A percentile compares a stretch with the other conserved stretches of the same genome.
Conservation (phyloP, 1,284 basidiomycete genomes). For the Trichosporon asahii region DNA sequence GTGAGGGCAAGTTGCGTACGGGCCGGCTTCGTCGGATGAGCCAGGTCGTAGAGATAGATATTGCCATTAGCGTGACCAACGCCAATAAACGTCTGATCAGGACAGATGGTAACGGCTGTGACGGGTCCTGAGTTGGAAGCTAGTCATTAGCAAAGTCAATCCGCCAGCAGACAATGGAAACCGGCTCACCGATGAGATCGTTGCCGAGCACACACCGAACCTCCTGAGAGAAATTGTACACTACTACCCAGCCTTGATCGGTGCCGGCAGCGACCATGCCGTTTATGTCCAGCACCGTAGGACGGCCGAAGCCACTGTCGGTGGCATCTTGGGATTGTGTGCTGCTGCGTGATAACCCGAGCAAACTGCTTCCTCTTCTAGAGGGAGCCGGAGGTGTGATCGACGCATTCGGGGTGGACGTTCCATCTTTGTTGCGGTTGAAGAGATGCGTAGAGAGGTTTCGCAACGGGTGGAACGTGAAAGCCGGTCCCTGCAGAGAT, state of each 20-base stretch:
- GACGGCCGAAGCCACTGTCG: conserved; percentile 55
- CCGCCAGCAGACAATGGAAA: background rate
- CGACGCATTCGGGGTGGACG: conserved; percentile 9
- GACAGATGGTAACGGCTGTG: conserved; percentile 83
- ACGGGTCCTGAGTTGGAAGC: conserved; percentile 70
- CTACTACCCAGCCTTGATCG: conserved; percentile 68
- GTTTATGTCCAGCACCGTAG: conserved; percentile 78
- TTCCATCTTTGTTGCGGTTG: conserved; percentile 27
- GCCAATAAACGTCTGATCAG: conserved; percentile 89
- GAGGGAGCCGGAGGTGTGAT: conserved; percentile 2
- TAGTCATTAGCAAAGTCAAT: conserved; percentile 36
- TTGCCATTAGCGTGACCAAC: conserved; percentile 83
- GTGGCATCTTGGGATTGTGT: background rate
- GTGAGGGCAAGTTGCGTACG: conserved; percentile 39
- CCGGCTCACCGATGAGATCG: conserved; percentile 61
- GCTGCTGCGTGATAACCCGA: background rate
- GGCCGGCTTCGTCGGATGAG: conserved; percentile 58
- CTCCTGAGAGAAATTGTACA: conserved; percentile 89
- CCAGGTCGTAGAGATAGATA: conserved; percentile 81
- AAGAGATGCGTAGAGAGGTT: conserved; percentile 59
- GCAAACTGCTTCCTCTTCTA: conserved; percentile 3
- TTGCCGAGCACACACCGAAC: conserved; percentile 73
- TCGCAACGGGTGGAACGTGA: conserved; percentile 58
- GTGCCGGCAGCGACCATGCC: conserved; percentile 89
- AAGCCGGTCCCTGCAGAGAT: conserved; percentile 30